Base-by-base conservation (phyloP, 495 filamentous ascomycete species). In the Pseudoneurospora amorphoporcata region DNA sequence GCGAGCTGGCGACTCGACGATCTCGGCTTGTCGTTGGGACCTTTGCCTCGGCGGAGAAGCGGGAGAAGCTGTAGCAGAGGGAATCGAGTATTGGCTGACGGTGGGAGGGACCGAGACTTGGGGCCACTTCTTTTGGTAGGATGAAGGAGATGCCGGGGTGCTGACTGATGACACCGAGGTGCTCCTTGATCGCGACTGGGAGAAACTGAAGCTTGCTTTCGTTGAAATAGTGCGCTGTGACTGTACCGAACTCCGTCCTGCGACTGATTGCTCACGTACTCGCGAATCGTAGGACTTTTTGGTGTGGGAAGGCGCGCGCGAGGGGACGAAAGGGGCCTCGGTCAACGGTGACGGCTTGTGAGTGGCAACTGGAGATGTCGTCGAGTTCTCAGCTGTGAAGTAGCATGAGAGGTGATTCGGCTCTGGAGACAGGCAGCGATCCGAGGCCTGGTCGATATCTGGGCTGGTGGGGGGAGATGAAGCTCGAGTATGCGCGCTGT, bases 371-470 rank as follows among this genome's bases (percentile, higher is more conserved):
- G 77, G 70, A 35, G 76, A 41, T 38, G 73, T 84, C 1, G 84
- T 79, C 69, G 82, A 82, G 65, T 83, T 86, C 29, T 88, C 84
- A 23, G 84, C 75, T 37, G 84, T 82, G 82, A 97, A 98, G 79
- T 94, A 97, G 40, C 87, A 87, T 14, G 93, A 92, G 17, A 95
- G 86, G 75, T 94, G 95, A 79, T 92, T 96, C 77, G 84, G 90
- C 82, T 88, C 90, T 70, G 87, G 87, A 9, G 86, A 86, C 10
- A 76, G 76, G 3, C 92, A 88, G 69, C 84, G 86, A 39, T 86
- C 85, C 40, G 87, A 87, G 39, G 86, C 80, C 23, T 91, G 91
- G 19, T 91, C 92, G 16, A 87, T 85, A 75, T 94, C 94, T 4
- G 94, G 92, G 61, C 92, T 89, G 8, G 94, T 92, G 78, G 77